Base-by-base conservation (phyloP, 192 early-diverging fungal species). In the Umbelopsis sp. region DNA sequence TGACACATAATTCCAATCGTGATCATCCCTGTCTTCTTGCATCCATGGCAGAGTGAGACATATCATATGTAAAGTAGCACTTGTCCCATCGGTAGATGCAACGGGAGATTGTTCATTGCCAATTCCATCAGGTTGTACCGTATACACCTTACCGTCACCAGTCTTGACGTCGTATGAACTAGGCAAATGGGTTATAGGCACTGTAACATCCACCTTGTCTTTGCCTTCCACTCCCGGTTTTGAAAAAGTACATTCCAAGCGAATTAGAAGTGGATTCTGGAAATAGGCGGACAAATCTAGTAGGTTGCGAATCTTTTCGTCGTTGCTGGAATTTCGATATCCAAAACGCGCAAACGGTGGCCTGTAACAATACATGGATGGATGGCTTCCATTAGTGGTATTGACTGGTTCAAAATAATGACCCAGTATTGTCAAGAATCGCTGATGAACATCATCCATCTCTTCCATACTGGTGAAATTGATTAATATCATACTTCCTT, bases 201-300 rank as follows among this genome's bases (percentile, higher is more conserved):
- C 82, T 4, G 73, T 74, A 0, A 70, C 22, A 37, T 78, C 74
- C 16, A 85, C 85, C 51, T 77, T 74, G 25, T 82, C 86, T 16
- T 58, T 33, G 25, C 67, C 27, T 21, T 67, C 73, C 0, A 68
- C 22, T 16, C 68, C 13, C 0, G 82, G 81, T 52, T 91, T 92
- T 53, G 79, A 71, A 47, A 93, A 88, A 9, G 81, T 85, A 66
- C 85, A 89, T 70, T 94, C 91, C 0, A 90, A 71, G 46, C 87
- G 80, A 5, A 94, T 70, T 64, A 93, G 91, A 1, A 94, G 77
- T 3, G 92, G 92, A 23, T 85, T 82, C 30, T 91, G 86, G 8
- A 91, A 89, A 67, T 83, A 89, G 15, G 83, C 80, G 45, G 85
- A 81, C 47, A 83, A 73, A 44, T 84, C 82, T 11, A 76, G 68